Evolutionary conservation across 257 asterid genomes (phyloP).

Genomic region (Solanum bukasovii): DNA sequence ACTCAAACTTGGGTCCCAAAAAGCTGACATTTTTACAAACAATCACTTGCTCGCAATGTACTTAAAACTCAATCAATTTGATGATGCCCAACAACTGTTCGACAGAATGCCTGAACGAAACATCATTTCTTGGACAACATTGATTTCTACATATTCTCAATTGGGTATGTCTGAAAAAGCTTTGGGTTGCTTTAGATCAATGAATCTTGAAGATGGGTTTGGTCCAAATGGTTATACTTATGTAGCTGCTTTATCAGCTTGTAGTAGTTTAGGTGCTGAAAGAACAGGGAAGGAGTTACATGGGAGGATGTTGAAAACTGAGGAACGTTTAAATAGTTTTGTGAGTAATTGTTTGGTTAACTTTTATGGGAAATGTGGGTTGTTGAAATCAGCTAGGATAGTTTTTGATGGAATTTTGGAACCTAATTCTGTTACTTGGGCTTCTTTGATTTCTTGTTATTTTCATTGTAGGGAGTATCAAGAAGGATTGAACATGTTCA

Average conservation of each 20-base stretch:
- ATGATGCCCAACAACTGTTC: constrained; percentile 42
- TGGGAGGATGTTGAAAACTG: constrained; percentile 40
- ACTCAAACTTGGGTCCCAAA: constrained; percentile 23
- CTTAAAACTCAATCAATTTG: constrained; percentile 14
- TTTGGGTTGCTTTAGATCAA: constrained; percentile 29
- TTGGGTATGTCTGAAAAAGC: constrained; percentile 35
- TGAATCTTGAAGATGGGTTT: constrained; percentile 45
- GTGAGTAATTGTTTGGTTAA: constrained; percentile 53
- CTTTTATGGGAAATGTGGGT: constrained; percentile 72
- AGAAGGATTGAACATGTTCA: constrained; percentile 46
- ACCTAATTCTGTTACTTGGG: constrained; percentile 50
- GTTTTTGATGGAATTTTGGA: constrained; percentile 50
- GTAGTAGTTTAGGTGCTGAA: constrained; percentile 32
- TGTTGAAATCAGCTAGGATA: constrained; percentile 36
- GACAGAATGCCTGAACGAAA: constrained; percentile 51
- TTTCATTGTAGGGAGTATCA: constrained; percentile 46
- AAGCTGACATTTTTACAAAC: constrained; percentile 27
- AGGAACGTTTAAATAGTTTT: constrained; percentile 27
- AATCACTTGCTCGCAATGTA: constrained; percentile 58
- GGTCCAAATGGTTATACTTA: constrained; percentile 51
- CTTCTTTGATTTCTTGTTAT: constrained; percentile 47
- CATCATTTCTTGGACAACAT: constrained; percentile 52
- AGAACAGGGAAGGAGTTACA: constrained; percentile 63
- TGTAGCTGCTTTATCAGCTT: constrained; percentile 57
- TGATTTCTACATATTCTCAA: constrained; percentile 53